phyloP scores from a whole-genome alignment of 2,329 filamentous ascomycete species.

The Clonostachys sp. region DNA sequence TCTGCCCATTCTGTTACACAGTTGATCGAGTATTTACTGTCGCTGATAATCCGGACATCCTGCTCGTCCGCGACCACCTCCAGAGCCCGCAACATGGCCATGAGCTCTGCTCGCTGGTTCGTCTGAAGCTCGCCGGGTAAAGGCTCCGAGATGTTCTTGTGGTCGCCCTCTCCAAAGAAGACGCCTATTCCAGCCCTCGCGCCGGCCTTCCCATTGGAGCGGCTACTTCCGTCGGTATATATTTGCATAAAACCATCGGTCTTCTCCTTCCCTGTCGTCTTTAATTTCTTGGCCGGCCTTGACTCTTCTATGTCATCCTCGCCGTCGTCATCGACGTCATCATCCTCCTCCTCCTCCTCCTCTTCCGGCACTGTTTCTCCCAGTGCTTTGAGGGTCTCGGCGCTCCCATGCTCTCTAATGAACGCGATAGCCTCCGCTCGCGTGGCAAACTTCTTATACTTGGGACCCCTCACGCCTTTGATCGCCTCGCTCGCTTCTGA shows the following conservation, averaged over 20 bases:
- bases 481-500: slow-evolving; percentile 68
- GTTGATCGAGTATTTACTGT: slow-evolving; percentile 86
- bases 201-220: slow-evolving; percentile 51
- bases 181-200: slow-evolving; percentile 59
- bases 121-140: slow-evolving; percentile 74
- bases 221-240: slow-evolving; percentile 61
- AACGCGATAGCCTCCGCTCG: slow-evolving; percentile 73
- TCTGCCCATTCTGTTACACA: slow-evolving; percentile 81
- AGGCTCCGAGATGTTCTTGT: slow-evolving; percentile 68
- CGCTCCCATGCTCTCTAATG: slow-evolving; percentile 48
- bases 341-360: slow-evolving; percentile 3
- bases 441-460: slow-evolving; percentile 66
- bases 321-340: neutral
- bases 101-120: slow-evolving; percentile 94
- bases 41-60: slow-evolving; percentile 74
- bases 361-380: slow-evolving; percentile 18
- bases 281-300: neutral
- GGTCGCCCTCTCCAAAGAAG: slow-evolving; percentile 54
- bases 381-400: slow-evolving; percentile 33
- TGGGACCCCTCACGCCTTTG: slow-evolving; percentile 64
- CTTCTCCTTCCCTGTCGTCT: neutral
- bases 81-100: slow-evolving; percentile 78
- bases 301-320: slow-evolving; percentile 3
- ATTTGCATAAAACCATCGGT: slow-evolving; percentile 24
- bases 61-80: slow-evolving; percentile 66